Evolutionary conservation across 2,329 filamentous ascomycete species (phyloP).

Genomic region (Cephalotrichum gorgonifer): DNA sequence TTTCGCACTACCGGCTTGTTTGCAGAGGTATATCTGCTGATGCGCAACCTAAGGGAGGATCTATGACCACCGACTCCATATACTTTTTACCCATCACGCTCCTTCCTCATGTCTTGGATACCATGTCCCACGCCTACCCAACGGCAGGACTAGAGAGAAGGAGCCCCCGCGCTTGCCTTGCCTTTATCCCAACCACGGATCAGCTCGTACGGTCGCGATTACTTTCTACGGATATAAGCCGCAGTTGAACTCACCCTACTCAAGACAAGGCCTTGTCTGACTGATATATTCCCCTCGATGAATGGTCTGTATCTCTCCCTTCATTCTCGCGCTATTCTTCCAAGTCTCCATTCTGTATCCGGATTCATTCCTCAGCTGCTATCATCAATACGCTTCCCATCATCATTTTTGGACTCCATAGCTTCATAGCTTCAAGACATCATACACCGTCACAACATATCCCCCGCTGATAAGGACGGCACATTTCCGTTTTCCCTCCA

Average conservation of each 20-base stretch:
- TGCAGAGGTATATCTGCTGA: no score
- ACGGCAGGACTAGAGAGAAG: no score
- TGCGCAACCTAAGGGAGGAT: no score
- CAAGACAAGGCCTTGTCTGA: background rate
- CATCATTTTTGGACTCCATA: background rate
- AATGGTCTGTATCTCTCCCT: background rate
- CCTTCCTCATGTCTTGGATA: no score
- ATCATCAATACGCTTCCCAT: background rate
- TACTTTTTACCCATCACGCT: no score
- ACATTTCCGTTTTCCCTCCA: background rate
- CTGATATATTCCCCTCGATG: background rate
- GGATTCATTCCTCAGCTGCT: background rate
- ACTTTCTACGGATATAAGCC: background rate
- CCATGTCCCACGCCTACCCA: no score
- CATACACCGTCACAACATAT: background rate
- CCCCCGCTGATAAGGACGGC: background rate
- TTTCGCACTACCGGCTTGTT: no score
- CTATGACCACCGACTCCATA: no score
- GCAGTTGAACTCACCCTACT: background rate
- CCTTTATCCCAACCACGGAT: no score
- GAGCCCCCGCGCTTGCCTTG: no score
- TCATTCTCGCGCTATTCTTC: background rate
- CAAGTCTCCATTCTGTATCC: background rate
- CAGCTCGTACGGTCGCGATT: no score
- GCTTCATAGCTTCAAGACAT: background rate